Evolutionary conservation across 306 rosid genomes (phyloP), one percentile per base, ranked within the genome.

Genomic region (Styphnolobium japonicum): DNA sequence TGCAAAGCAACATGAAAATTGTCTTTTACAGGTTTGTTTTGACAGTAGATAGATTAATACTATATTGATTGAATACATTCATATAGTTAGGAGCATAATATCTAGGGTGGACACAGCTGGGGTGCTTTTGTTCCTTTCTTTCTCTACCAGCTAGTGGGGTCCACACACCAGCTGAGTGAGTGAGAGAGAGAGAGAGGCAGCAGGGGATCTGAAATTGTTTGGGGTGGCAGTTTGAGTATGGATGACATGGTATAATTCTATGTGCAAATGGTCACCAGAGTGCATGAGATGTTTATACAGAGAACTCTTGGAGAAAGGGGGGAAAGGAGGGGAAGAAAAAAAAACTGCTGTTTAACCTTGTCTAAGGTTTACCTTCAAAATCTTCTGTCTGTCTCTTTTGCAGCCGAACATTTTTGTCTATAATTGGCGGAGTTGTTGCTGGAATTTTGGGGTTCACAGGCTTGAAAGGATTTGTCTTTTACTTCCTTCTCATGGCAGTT

Each of bases 331-430:
- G 49, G 49, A 5, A 6, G 34, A 49, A 19, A 4, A 27, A 51
- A 23, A 33, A 22, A 5, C 37, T 52, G 42, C 4, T 67, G 40
- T 21, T 12, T 67, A 37, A 22, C 33, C 10, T 69, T 51, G 40
- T 60, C 6, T 71, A 22, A 21, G 33, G 31, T 63, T 46, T 65
- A 14, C 10, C 53, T 33, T 48, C 10, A 23, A 70, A 48, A 23
- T n/a, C 36, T 37, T 31, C n/a, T 27, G n/a, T 71, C 61, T 42
- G 12, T n/a, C 62, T 73, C 36, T 71, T 57, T 22, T 82, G 89
- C 86, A 91, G 97, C 86, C 93, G 93, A 76, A 92, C 93, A 21
- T 92, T 92, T 71, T 81, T 92, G 89, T 88, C 94, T 55, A 88
- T 90, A 73, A 86, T 92, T 34, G 89, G 93, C n/a, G 97, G 97